Percentiles rank a stretch among this genome's conserved stretches.
Evolutionary conservation across 1,139 yeast genomes (phyloP).

Genomic region (Petasospora fabianii): DNA sequence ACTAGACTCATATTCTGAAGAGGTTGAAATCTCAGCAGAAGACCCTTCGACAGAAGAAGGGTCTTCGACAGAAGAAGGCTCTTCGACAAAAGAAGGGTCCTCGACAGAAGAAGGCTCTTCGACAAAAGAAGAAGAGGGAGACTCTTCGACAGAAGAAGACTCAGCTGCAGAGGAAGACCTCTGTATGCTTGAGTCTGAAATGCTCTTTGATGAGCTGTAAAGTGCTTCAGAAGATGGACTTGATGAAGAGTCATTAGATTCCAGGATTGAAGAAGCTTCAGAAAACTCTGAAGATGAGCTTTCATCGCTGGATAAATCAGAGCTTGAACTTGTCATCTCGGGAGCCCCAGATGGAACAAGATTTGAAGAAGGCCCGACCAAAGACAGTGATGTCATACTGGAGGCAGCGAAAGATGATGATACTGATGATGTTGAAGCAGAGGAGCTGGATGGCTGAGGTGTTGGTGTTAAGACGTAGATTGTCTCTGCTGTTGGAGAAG

Average conservation of each 20-base stretch:
- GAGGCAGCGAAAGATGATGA: not conserved
- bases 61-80: not conserved
- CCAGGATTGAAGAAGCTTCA: too few species aligned
- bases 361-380: too few species aligned
- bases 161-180: not conserved
- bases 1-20: too few species aligned
- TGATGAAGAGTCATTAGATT: not conserved
- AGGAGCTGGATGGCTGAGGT: too few species aligned
- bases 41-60: not conserved
- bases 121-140: not conserved
- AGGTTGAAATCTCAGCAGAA: not conserved
- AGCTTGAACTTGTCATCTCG: too few species aligned
- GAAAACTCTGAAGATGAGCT: too few species aligned
- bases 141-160: not conserved
- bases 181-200: too few species aligned
- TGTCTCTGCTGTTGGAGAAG: constrained; percentile 16
- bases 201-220: not conserved
- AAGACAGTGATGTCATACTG: not conserved
- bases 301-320: too few species aligned
- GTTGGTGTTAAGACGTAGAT: constrained; percentile 18
- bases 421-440: constrained; percentile 4
- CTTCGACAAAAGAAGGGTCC: not conserved
- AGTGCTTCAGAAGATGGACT: not conserved
- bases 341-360: too few species aligned
- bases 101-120: not conserved